A percentile compares a stretch with the other conserved stretches of the same genome.
phyloP scores from a whole-genome alignment of 148 eudicot species.

The Rhododendron ferrugineum region DNA sequence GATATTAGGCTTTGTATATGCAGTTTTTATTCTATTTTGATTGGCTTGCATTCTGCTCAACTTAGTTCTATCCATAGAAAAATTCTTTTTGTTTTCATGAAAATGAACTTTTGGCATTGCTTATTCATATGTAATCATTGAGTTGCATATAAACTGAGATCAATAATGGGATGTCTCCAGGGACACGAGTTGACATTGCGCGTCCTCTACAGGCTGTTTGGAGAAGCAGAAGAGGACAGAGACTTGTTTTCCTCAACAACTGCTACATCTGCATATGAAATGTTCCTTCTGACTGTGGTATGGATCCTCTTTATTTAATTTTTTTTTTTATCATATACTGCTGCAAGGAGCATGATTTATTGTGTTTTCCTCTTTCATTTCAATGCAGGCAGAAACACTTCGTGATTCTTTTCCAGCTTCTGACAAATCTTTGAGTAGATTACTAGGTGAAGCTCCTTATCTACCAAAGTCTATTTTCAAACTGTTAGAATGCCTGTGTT shows the following conservation, averaged over 20 bases:
- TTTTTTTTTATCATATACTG: neutral
- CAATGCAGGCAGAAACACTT: constrained; percentile 74
- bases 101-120: neutral
- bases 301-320: constrained; percentile 7
- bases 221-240: constrained; percentile 88
- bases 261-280: constrained; percentile 87
- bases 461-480: constrained; percentile 73
- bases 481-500: constrained; percentile 68
- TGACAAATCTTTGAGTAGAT: constrained; percentile 78
- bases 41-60: neutral
- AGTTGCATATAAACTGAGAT: constrained; percentile 18
- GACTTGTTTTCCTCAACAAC: constrained; percentile 86
- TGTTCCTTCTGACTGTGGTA: constrained; percentile 84
- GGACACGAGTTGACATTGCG: constrained; percentile 96
- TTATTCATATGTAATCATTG: neutral
- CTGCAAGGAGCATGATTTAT: constrained; percentile 11
- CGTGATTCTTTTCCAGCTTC: constrained; percentile 87
- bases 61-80: neutral
- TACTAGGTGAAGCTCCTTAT: constrained; percentile 84
- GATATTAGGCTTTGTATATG: neutral
- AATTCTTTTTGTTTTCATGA: too few relatives aligned
- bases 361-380: constrained; percentile 3
- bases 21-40: neutral
- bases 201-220: constrained; percentile 81
- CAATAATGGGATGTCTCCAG: constrained; percentile 38